A percentile compares a stretch with the other conserved stretches of the same genome.
These are phyloP conservation scores for Sarocladium oryzae DNA, from an alignment of 2,329 filamentous ascomycete genomes.

Conservation along the genomic window DNA sequence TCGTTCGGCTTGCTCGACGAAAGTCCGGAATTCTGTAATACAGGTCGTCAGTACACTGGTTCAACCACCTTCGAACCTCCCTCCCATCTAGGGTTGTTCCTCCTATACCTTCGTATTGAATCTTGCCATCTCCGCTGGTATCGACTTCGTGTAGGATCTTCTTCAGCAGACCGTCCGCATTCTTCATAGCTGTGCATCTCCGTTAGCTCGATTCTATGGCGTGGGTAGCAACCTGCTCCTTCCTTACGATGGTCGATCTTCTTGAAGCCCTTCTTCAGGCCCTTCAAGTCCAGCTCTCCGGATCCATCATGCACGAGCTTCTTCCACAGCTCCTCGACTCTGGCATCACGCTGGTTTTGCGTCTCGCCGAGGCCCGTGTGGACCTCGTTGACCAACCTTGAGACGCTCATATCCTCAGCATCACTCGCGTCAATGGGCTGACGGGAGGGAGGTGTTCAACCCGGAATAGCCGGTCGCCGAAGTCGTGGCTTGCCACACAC, in stretches of 20 bases:
- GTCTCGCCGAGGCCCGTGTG: slow-evolving; percentile 68
- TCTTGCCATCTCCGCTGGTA: slow-evolving; percentile 78
- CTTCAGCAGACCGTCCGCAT: slow-evolving; percentile 79
- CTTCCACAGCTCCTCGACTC: slow-evolving; percentile 78
- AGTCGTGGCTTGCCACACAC: neutral
- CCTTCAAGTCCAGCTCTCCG: slow-evolving; percentile 78
- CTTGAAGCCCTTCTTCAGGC: slow-evolving; percentile 74
- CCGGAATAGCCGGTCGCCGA: slow-evolving; percentile 7
- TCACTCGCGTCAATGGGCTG: slow-evolving; percentile 22
- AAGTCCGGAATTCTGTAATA: slow-evolving; percentile 72
- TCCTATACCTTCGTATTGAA: slow-evolving; percentile 84
- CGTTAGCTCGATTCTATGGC: neutral
- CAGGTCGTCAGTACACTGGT: neutral
- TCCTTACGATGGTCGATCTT: slow-evolving; percentile 89
- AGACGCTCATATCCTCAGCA: slow-evolving; percentile 30
- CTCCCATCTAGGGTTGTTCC: too few relatives aligned
- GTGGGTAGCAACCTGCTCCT: neutral
- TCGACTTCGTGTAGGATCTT: slow-evolving; percentile 80
- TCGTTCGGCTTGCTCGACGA: slow-evolving; percentile 80
- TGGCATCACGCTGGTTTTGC: slow-evolving; percentile 70
- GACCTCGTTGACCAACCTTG: slow-evolving; percentile 45
- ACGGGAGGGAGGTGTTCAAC: neutral
- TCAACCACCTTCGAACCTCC: neutral
- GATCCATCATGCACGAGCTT: slow-evolving; percentile 70
- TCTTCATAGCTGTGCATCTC: slow-evolving; percentile 60